These are phyloP conservation scores for Lachnellula subtilissima DNA, from an alignment of 2,329 filamentous ascomycete genomes.

Conservation along the genomic window DNA sequence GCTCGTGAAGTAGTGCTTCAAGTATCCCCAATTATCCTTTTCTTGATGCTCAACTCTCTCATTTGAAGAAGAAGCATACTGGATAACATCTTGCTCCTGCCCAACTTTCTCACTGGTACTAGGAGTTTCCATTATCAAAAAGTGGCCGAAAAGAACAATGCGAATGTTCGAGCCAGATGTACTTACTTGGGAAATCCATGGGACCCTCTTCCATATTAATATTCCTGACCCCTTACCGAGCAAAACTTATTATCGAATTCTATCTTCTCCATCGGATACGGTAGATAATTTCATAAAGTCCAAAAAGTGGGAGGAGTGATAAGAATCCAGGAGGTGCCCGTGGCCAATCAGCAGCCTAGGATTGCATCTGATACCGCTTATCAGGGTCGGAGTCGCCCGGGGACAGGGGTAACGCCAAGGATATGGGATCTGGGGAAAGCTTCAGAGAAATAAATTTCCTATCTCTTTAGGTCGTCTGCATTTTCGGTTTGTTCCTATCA, in stretches of 20 bases:
- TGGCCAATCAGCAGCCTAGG: slow-evolving; percentile 12
- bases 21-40: slow-evolving; percentile 16
- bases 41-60: slow-evolving; percentile 1
- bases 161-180: not conserved
- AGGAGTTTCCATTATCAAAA: slow-evolving; percentile 12
- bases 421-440: slow-evolving; percentile 3
- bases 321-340: slow-evolving; percentile 15
- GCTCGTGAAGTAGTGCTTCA: slow-evolving; percentile 33
- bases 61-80: slow-evolving; percentile 15
- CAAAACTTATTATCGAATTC: not conserved
- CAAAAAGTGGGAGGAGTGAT: slow-evolving; percentile 12
- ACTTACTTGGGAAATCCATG: slow-evolving; percentile 1
- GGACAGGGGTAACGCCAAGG: not conserved
- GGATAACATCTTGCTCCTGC: slow-evolving; percentile 13
- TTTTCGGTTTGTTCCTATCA: slow-evolving; percentile 8
- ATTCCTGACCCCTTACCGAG: slow-evolving; percentile 1
- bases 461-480: not conserved
- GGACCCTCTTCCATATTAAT: slow-evolving; percentile 4
- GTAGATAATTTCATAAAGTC: not conserved
- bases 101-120: slow-evolving; percentile 15
- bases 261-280: not conserved
- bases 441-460: not conserved
- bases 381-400: slow-evolving; percentile 18
- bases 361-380: slow-evolving; percentile 18
- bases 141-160: slow-evolving; percentile 6